Conservation (phyloP, 176 grass and related monocot species). For the Areca catechu region DNA sequence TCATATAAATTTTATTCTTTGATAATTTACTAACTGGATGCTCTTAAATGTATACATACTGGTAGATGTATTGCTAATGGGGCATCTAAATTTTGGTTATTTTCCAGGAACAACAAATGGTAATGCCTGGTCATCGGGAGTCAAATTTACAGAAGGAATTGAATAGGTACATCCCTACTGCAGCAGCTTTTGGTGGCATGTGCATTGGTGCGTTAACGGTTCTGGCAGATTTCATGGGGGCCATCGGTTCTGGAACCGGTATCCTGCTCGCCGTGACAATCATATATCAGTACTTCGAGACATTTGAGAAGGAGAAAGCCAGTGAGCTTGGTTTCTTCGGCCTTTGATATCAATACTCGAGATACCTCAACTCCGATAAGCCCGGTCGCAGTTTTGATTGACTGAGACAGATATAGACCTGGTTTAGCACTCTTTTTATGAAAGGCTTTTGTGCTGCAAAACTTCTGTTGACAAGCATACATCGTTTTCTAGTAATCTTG, state of each 20-base stretch:
- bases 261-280: conserved; percentile 2
- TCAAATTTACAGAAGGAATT: conserved; percentile 11
- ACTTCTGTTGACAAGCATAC: no score
- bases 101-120: conserved; percentile 9
- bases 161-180: conserved; percentile 7
- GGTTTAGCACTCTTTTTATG: no score
- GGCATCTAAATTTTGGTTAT: background rate
- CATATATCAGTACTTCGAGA: conserved; percentile 11
- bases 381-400: no score
- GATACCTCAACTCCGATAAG: no score
- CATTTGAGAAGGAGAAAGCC: conserved; percentile 6
- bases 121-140: conserved; percentile 6
- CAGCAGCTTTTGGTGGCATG: conserved; percentile 6
- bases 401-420: no score
- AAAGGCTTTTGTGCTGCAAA: no score
- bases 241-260: conserved; percentile 5
- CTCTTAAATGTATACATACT: no score
- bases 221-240: conserved; percentile 7
- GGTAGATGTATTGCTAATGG: no score
- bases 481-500: no score
- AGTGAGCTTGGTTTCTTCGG: conserved; percentile 10
- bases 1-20: no score
- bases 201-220: conserved; percentile 9
- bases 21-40: no score
- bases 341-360: background rate